Evolutionary conservation across 2,329 filamentous ascomycete genomes (phyloP).

Genomic region (Proliferodiscus dingleyae): DNA sequence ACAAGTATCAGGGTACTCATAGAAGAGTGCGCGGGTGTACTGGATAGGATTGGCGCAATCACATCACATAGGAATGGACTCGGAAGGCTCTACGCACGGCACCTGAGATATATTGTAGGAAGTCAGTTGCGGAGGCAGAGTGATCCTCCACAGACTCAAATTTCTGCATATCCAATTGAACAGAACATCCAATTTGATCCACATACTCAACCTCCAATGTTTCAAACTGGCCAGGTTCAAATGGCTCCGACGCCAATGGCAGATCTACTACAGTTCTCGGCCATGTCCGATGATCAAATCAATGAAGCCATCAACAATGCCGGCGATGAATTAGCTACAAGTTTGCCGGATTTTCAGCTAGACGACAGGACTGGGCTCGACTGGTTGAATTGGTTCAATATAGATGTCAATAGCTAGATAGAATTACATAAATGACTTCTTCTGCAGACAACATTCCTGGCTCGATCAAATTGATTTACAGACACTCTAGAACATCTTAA

Average conservation of each 20-base stretch:
- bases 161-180: neutral
- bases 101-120: slow-evolving; percentile 41
- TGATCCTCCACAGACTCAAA: slow-evolving; percentile 4
- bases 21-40: slow-evolving; percentile 62
- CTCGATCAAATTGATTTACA: no score
- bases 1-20: slow-evolving; percentile 61
- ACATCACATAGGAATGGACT: slow-evolving; percentile 64
- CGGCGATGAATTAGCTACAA: slow-evolving; percentile 50
- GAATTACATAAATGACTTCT: neutral
- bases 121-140: slow-evolving; percentile 2
- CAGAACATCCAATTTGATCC: neutral
- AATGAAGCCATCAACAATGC: slow-evolving; percentile 61
- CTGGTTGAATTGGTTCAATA: slow-evolving; percentile 30
- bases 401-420: slow-evolving; percentile 15
- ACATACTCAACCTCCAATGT: neutral
- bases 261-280: slow-evolving; percentile 56
- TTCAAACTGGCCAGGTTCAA: slow-evolving; percentile 5
- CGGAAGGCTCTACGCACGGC: slow-evolving; percentile 54
- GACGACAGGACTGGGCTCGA: slow-evolving; percentile 25
- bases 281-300: slow-evolving; percentile 67
- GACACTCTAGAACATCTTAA: no score
- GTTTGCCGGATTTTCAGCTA: slow-evolving; percentile 20
- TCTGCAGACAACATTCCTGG: no score
- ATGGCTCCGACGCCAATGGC: slow-evolving; percentile 9
- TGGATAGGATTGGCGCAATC: slow-evolving; percentile 63